Conservation (phyloP, 2,329 filamentous ascomycete genomes). For the Aspergillus sclerotialis region DNA sequence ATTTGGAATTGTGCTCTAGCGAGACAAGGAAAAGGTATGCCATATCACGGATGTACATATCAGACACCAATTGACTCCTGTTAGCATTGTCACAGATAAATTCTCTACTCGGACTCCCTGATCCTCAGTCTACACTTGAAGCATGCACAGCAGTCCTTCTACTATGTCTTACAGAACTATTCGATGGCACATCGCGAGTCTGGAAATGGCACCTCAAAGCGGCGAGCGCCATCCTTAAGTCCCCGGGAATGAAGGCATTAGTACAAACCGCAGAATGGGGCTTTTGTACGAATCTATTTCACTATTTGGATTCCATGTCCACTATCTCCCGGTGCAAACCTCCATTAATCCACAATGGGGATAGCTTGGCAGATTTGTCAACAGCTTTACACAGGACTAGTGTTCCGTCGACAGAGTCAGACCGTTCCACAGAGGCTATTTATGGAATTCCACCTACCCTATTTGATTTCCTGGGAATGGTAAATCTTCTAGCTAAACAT, state of each 20-base stretch:
- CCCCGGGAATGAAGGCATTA: conserved; percentile 21
- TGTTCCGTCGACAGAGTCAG: conserved; percentile 3
- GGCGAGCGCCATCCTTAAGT: conserved; percentile 33
- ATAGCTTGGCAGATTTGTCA: conserved; percentile 10
- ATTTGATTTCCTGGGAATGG: conserved; percentile 20
- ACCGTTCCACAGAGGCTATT: conserved; percentile 10
- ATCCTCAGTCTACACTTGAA: conserved; percentile 28
- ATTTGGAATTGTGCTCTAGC: conserved; percentile 19
- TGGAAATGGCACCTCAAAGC: conserved; percentile 40
- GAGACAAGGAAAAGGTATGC: conserved; percentile 18
- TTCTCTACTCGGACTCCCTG: conserved; percentile 10
- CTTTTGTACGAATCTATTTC: conserved; percentile 36
- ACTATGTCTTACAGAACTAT: conserved; percentile 39
- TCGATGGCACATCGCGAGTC: conserved; percentile 35
- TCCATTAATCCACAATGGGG: conserved; percentile 13
- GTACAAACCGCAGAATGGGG: conserved; percentile 18
- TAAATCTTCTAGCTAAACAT: conserved; percentile 22
- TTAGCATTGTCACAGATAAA: conserved; percentile 19
- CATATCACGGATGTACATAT: neutral
- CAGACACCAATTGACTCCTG: neutral
- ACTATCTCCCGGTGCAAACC: conserved; percentile 24
- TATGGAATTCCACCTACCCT: conserved; percentile 15
- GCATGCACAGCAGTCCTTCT: conserved; percentile 36
- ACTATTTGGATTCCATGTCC: conserved; percentile 24
- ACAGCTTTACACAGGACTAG: conserved; percentile 4